Conservation (phyloP, 1,284 basidiomycete species). For the Cutaneotrichosporon curvatum region DNA sequence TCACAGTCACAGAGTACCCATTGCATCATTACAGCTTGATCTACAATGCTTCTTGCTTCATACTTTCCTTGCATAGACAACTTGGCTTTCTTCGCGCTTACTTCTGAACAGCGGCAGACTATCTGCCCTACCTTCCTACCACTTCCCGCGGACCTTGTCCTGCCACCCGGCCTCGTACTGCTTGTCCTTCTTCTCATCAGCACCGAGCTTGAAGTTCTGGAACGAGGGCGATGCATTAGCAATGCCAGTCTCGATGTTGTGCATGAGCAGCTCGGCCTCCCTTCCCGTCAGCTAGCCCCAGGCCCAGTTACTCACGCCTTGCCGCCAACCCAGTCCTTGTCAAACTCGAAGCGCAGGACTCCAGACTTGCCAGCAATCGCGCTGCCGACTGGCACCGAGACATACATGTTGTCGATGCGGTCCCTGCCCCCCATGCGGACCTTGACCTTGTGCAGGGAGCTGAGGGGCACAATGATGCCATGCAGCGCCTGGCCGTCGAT, state of each 20-base stretch:
- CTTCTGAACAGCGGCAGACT: too few species aligned
- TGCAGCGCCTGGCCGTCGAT: conserved; percentile 29
- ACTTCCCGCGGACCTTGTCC: conserved; percentile 13
- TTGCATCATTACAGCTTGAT: too few species aligned
- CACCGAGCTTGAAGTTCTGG: conserved; percentile 33
- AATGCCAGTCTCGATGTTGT: conserved; percentile 5
- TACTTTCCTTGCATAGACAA: too few species aligned
- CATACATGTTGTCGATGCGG: conserved; percentile 2
- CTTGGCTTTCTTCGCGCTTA: too few species aligned
- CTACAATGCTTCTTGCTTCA: too few species aligned
- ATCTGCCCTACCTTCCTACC: conserved; percentile 1
- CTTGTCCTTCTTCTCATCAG: conserved; percentile 21
- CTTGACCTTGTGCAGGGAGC: conserved; percentile 25
- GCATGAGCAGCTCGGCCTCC: conserved; percentile 7
- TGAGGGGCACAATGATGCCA: conserved; percentile 27
- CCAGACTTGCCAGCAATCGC: conserved; percentile 25
- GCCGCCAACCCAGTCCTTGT: conserved; percentile 42
- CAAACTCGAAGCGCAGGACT: conserved; percentile 38
- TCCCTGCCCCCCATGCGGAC: conserved; percentile 1
- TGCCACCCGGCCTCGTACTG: conserved; percentile 12
- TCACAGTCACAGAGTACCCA: too few species aligned
- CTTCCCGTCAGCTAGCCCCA: conserved; percentile 1
- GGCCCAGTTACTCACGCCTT: conserved; percentile 32
- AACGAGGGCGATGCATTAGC: conserved; percentile 11
- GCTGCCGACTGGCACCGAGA: conserved; percentile 3